A percentile compares a stretch with the other conserved stretches of the same genome.
Evolutionary conservation across 2,329 filamentous ascomycete genomes (phyloP).

Genomic region (Chaetomium globosum): DNA sequence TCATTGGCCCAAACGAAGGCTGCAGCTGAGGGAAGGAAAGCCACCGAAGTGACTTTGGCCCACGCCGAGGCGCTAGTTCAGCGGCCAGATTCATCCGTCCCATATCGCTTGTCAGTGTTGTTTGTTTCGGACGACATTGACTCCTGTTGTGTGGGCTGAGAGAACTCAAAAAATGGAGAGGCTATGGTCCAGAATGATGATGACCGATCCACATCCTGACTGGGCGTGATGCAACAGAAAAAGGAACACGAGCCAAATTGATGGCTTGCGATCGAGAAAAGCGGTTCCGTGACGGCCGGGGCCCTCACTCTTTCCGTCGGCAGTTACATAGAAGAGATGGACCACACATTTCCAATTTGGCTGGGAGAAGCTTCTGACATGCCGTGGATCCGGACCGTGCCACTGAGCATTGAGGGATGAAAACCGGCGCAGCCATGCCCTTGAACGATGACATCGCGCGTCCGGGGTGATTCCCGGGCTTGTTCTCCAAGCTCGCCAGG

Average conservation of each 20-base stretch:
- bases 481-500: neutral
- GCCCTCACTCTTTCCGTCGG: no score
- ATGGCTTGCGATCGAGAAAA: neutral
- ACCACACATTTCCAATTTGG: neutral
- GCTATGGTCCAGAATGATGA: neutral
- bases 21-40: neutral
- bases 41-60: neutral
- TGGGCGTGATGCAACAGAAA: neutral
- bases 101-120: neutral
- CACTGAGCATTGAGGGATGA: neutral
- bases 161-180: neutral
- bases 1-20: neutral
- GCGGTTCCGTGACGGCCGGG: no score
- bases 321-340: no score
- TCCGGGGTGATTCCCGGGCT: neutral
- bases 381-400: neutral
- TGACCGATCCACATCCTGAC: neutral
- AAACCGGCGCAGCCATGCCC: neutral
- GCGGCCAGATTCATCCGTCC: neutral
- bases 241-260: neutral
- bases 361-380: neutral
- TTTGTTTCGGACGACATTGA: neutral
- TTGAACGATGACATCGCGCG: constrained; percentile 10
- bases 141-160: neutral
- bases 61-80: neutral